Base-by-base conservation (phyloP, 805 yeast genomes). In the Cyberlindnera xishuangbannaensis region DNA sequence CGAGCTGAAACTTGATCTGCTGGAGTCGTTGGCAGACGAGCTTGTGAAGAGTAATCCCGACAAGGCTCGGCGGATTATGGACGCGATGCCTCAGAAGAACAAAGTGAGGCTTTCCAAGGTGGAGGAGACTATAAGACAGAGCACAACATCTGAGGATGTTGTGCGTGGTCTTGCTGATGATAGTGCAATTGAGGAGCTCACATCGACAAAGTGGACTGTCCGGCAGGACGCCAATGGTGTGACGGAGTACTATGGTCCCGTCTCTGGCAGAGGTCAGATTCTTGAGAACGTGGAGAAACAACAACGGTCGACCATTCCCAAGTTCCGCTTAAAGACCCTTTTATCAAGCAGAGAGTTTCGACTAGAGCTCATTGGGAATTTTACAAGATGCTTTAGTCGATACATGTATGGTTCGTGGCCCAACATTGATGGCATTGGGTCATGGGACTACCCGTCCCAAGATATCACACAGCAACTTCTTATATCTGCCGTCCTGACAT, bases 231-330 rank as follows among this genome's bases (percentile, higher is more conserved):
- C 39, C 4, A 28, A 39, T 7, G 56, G 58, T 1, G 34, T 43
- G 13, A 56, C 60, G 3, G 60, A 51, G 15, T 59, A 58, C 34
- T 59, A 59, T 34, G 64, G 64, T 0, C 64, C 62, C 4, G 47
- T 58, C 2, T 56, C 61, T 2, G 62, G 61, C 4, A 35, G 62
- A 22, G 59, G 55, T 30, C 51, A 52, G 19, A 54, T 51, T 16
- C 21, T 43, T 5, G 60, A 55, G 22, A 6, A 10, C 20, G 15
- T 14, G 7, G 32, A 29, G 11, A 12, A 20, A 12, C 11, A 20
- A n/a, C n/a, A n/a, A n/a, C n/a, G n/a, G n/a, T n/a, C n/a, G n/a
- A n/a, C n/a, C n/a, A n/a, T n/a, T n/a, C n/a, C n/a, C n/a, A n/a
- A n/a, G n/a, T n/a, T n/a, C n/a, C n/a, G n/a, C n/a, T n/a, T n/a